phyloP scores from a whole-genome alignment of 2,329 filamentous ascomycete genomes.

The Aschersonia sp. region DNA sequence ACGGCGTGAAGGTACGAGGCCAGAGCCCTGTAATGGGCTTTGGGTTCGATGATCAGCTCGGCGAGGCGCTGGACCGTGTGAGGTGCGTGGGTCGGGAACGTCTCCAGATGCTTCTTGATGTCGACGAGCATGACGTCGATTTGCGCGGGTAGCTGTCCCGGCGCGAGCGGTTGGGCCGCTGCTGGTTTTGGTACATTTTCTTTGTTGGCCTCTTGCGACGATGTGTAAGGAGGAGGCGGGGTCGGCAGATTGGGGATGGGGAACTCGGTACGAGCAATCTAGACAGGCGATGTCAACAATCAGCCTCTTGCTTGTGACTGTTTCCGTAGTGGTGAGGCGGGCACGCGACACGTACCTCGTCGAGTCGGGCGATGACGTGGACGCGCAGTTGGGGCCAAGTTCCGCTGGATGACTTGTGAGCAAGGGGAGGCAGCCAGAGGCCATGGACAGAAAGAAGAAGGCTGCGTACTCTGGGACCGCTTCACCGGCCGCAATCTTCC shows the following conservation, averaged over 20 bases:
- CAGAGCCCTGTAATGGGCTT: conserved; percentile 65
- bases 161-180: conserved; percentile 7
- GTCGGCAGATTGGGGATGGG: conserved; percentile 48
- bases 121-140: conserved; percentile 46
- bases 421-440: conserved; percentile 5
- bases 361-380: conserved; percentile 51
- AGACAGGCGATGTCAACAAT: neutral
- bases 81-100: conserved; percentile 64
- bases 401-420: conserved; percentile 32
- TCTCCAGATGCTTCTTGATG: conserved; percentile 46
- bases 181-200: conserved; percentile 34
- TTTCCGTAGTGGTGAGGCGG: neutral
- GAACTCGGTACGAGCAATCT: conserved; percentile 69
- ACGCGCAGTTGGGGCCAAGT: conserved; percentile 56
- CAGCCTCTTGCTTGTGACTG: neutral
- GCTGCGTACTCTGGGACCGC: conserved; percentile 39
- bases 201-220: conserved; percentile 49
- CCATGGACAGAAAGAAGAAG: neutral
- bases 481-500: conserved; percentile 33
- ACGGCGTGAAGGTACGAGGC: conserved; percentile 80
- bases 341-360: conserved; percentile 30
- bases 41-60: conserved; percentile 69
- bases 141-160: conserved; percentile 44
- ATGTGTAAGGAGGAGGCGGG: conserved; percentile 30
- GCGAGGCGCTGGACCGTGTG: conserved; percentile 87